Evolutionary conservation across 352 stramenopile species (phyloP), one percentile per base, ranked within the genome.

Genomic region (Pythium rhizo-oryzae): DNA sequence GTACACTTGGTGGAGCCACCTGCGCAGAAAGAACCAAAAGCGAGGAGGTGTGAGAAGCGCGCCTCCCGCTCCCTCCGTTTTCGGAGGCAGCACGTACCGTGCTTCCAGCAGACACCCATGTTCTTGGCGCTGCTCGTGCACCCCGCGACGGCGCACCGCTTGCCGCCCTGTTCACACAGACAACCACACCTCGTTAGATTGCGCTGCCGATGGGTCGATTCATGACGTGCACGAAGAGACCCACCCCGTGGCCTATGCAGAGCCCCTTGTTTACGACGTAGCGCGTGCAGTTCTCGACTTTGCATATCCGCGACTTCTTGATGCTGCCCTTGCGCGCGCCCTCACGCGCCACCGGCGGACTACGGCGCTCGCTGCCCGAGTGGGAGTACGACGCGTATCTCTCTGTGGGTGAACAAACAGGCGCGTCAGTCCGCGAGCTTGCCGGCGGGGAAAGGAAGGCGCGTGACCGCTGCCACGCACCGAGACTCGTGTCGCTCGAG

Each of bases 111-210:
- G 23, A 89, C 74, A 11, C 81, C 82, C 54, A 84, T 79, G 75
- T 89, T 84, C 77, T 94, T 92, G 68, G 84, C 84, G 71, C 82
- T 90, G 66, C 78, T 90, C 28, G 82, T 82, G 71, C 84, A 94
- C 44, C 79, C 79, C 1, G 68, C 74, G 23, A 92, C 75, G 9
- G 84, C 71, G 58, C 86, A 92, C 46, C 77, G 75, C 67, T 91
- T 92, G 28, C 86, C 86, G 19, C 86, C 86, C 84, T 92, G 49
- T 69, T 41, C 13, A 60, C 7, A 35, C 8, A 39, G 25, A 73
- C 41, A 78, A 60, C 37, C 71, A 21, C 1, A 47, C 41, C 3
- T n/a, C 41, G 41, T 47, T 16, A n/a, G 41, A 47, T 47, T 47
- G 6, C 15, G 35, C 12, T 11, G 35, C 21, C 15, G 41, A n/a